Percentiles rank a stretch among this genome's conserved stretches.
These are phyloP conservation scores for Chlorella variabilis DNA, from an alignment of 163 green algal genomes.

Conservation along the genomic window DNA sequence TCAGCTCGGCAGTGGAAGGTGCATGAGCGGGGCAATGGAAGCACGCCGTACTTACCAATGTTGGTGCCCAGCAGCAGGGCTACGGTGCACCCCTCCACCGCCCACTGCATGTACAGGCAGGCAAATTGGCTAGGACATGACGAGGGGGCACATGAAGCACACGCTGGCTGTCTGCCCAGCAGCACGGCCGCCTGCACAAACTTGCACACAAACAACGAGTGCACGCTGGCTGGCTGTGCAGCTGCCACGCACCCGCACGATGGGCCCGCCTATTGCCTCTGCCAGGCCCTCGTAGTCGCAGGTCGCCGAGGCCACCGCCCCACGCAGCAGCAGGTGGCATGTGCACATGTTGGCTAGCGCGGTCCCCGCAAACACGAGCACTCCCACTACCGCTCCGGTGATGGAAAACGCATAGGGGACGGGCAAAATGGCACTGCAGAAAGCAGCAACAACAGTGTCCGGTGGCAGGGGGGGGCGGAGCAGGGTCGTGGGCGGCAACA, in stretches of 20 bases:
- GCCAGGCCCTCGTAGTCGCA: neutral
- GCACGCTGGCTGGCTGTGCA: neutral
- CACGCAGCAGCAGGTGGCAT: conserved; percentile 11
- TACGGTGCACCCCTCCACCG: neutral
- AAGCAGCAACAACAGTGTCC: too few species aligned
- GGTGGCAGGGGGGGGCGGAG: too few species aligned
- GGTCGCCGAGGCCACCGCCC: neutral
- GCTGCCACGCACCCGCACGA: neutral
- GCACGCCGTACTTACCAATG: neutral
- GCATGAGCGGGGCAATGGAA: too few species aligned
- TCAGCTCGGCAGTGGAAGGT: too few species aligned
- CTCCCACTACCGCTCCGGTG: neutral
- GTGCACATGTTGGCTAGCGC: conserved; percentile 9
- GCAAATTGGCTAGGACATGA: too few species aligned
- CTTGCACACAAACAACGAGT: neutral
- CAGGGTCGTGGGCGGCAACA: too few species aligned
- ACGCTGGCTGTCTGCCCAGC: too few species aligned
- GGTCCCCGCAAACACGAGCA: neutral
- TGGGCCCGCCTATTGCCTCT: neutral
- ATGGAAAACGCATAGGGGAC: neutral
- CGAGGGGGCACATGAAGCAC: too few species aligned
- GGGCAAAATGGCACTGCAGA: neutral
- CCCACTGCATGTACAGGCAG: neutral
- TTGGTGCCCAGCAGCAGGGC: conserved; percentile 4
- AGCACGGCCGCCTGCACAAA: too few species aligned